Evolutionary conservation across 306 rosid genomes (phyloP).

Genomic region (Canavalia gladiata): DNA sequence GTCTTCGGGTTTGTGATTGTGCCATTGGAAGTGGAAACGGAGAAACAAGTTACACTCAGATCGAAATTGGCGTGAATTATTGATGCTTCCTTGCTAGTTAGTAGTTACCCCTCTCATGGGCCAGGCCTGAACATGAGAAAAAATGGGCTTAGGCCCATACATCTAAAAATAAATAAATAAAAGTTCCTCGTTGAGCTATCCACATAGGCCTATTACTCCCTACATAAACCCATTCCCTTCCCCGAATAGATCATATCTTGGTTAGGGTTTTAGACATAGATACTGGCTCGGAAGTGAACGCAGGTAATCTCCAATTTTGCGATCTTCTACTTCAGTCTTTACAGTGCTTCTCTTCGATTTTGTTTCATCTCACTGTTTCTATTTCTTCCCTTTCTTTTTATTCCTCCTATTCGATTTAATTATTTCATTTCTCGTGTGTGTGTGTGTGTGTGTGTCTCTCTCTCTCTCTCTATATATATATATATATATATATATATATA

Average conservation of each 20-base stretch:
- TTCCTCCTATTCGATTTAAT: not conserved
- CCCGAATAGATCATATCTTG: not conserved
- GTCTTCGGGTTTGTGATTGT: conserved; percentile 51
- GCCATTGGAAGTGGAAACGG: conserved; percentile 58
- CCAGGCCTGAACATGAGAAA: conserved; percentile 12
- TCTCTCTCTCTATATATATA: no score
- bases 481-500: no score
- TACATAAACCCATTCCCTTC: conserved; percentile 56
- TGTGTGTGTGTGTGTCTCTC: no score
- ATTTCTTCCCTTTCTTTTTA: not conserved
- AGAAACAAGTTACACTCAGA: conserved; percentile 7
- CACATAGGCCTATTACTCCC: not conserved
- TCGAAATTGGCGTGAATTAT: not conserved
- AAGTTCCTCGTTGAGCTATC: not conserved
- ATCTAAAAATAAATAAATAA: not conserved
- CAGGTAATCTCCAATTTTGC: conserved; percentile 47
- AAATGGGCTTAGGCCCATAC: conserved; percentile 31
- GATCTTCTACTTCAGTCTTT: conserved; percentile 6
- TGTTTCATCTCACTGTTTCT: not conserved
- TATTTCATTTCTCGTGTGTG: not conserved
- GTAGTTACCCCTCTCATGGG: not conserved
- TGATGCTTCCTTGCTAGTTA: not conserved
- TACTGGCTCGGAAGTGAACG: not conserved
- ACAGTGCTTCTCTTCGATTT: not conserved
- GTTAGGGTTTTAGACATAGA: conserved; percentile 66